Base-by-base conservation (phyloP, 1,284 basidiomycete species). In the Puccinia triticina region DNA sequence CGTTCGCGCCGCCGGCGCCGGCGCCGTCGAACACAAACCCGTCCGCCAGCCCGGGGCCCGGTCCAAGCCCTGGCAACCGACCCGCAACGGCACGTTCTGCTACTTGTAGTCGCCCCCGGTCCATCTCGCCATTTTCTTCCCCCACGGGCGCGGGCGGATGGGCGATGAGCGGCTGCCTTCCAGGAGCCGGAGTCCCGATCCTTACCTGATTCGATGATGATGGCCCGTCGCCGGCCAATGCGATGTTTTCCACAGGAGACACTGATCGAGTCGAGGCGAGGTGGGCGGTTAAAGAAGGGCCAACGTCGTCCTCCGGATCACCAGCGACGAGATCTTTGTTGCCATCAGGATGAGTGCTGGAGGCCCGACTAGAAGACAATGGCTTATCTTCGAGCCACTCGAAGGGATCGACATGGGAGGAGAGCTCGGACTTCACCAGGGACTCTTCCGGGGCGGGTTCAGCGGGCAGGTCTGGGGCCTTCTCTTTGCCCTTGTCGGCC, bases 401-500 rank as follows among this genome's bases (percentile, higher is more conserved):
- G 37, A 66, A 66, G 18, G 75, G 29, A 50, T 78, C 48, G 14
- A 50, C 69, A 16, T 69, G 77, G 40, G n/a, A 50, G 32, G 64
- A 48, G 73, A 76, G 61, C n/a, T 37, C 34, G 12, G 61, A 23
- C 23, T 37, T 66, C 3, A 40, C 32, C 5, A 66, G 32, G 1
- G 34, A 66, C 3, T 66, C n/a, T 50, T 26, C 10, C 46, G 16
- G 32, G 5, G 46, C 23, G 48, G 53, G 21, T 75, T 57, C 26
- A 73, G 23, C 8, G 26, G 48, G 14, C 64, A 26, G 29, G 26
- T 53, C n/a, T 1, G 34, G 34, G 32, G 50, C 72, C 74, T 76
- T 76, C 16, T 46, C 34, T 76, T 76, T 76, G 23, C 55, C 74
- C 29, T 59, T 76, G 40, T 59, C 57, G 8, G 64, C n/a, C 40